Evolutionary conservation across 305 asterid genomes (phyloP).

Genomic region (Fraxinus greggii): DNA sequence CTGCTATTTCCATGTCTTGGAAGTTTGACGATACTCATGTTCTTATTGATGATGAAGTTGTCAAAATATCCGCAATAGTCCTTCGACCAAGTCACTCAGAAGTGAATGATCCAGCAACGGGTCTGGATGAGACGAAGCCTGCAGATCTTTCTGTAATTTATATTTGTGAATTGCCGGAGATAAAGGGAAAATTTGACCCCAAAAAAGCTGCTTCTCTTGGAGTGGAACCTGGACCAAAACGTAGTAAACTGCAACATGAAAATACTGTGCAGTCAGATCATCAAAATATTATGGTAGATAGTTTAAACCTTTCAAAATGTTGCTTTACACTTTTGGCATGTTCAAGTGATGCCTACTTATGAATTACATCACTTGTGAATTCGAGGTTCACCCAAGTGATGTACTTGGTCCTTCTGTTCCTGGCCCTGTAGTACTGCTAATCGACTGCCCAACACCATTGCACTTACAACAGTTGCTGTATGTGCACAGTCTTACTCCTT

Average conservation of each 20-base stretch:
- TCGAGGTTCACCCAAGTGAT: slow-evolving; percentile 82
- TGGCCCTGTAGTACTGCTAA: slow-evolving; percentile 81
- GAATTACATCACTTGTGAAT: slow-evolving; percentile 9
- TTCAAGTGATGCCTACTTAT: slow-evolving; percentile 13
- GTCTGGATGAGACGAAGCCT: slow-evolving; percentile 30
- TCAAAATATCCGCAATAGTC: slow-evolving; percentile 77
- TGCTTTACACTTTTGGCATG: background rate
- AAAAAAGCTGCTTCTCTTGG: slow-evolving; percentile 77
- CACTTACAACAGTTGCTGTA: slow-evolving; percentile 59
- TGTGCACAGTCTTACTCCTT: slow-evolving; percentile 50
- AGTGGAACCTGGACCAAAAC: slow-evolving; percentile 77
- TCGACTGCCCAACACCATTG: slow-evolving; percentile 75
- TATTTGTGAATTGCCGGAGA: slow-evolving; percentile 83
- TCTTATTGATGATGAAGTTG: slow-evolving; percentile 79
- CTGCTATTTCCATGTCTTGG: slow-evolving; percentile 28
- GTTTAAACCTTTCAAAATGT: background rate
- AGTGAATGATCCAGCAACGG: slow-evolving; percentile 23
- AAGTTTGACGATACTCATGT: slow-evolving; percentile 49
- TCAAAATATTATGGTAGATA: slow-evolving; percentile 53
- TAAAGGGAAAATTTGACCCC: slow-evolving; percentile 84
- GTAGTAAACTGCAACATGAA: slow-evolving; percentile 75
- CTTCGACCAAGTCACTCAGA: slow-evolving; percentile 41
- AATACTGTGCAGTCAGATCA: slow-evolving; percentile 76
- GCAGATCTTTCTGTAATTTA: slow-evolving; percentile 56
- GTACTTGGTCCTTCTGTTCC: slow-evolving; percentile 82